Conservation (phyloP, 2,329 filamentous ascomycete species). For the Aspergillus sp. region DNA sequence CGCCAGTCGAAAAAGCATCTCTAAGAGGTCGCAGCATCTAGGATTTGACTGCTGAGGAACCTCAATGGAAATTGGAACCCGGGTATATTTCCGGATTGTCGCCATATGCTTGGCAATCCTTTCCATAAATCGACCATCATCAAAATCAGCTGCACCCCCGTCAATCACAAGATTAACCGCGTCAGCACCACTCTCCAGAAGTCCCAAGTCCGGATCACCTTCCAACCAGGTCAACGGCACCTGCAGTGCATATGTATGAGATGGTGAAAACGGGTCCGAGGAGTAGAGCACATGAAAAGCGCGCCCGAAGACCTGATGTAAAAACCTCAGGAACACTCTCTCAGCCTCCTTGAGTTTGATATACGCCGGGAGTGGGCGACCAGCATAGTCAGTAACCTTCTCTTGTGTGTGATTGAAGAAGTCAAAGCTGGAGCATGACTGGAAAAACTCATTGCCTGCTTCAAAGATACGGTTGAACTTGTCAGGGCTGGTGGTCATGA, state of each 20-base stretch:
- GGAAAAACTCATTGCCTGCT: slow-evolving; percentile 38
- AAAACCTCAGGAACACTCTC: neutral
- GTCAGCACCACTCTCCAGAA: neutral
- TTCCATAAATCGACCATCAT: neutral
- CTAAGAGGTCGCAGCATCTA: neutral
- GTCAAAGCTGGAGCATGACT: slow-evolving; percentile 26
- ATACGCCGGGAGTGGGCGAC: neutral
- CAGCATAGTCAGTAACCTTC: neutral
- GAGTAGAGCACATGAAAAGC: neutral
- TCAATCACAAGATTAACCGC: neutral
- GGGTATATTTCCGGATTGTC: neutral
- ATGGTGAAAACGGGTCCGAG: neutral
- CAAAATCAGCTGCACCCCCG: too few species aligned
- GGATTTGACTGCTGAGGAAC: neutral
- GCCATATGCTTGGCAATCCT: neutral
- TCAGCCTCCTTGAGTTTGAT: neutral
- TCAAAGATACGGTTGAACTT: slow-evolving; percentile 22
- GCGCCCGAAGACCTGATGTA: neutral
- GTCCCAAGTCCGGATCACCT: neutral
- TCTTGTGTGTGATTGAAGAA: slow-evolving; percentile 2
- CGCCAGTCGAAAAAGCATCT: neutral
- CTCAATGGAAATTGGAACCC: neutral
- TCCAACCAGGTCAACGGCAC: neutral
- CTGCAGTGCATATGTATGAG: neutral
- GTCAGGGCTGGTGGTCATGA: slow-evolving; percentile 24